These are phyloP conservation scores for Termitomyces sp. DNA, from an alignment of 768 basidiomycete genomes.

Conservation along the genomic window DNA sequence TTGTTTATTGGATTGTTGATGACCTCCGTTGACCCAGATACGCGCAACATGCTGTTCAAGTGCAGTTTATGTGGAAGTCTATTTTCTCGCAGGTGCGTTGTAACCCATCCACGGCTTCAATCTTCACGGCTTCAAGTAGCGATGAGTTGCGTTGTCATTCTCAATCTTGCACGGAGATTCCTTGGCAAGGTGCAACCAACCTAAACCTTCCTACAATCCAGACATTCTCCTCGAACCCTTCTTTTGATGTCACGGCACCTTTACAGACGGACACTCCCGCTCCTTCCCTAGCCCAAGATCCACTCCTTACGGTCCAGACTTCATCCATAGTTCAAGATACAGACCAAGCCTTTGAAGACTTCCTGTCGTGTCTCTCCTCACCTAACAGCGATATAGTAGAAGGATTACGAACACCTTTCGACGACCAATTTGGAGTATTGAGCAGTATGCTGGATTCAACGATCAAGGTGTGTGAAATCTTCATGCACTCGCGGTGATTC, in stretches of 20 bases:
- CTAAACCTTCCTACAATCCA: neutral
- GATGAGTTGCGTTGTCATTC: constrained; percentile 10
- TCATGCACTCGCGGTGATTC: neutral
- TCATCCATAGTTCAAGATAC: neutral
- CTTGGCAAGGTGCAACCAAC: neutral
- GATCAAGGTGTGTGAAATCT: neutral
- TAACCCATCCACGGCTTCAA: no score
- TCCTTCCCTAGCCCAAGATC: neutral
- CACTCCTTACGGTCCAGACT: neutral
- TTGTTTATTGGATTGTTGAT: neutral
- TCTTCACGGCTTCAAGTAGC: neutral
- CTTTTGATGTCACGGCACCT: neutral
- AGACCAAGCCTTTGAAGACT: constrained; percentile 6
- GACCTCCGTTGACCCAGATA: neutral
- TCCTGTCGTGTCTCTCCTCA: constrained; percentile 5
- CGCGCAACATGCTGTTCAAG: constrained; percentile 5
- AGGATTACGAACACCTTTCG: neutral
- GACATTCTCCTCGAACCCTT: neutral
- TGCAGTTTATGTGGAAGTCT: constrained; percentile 1
- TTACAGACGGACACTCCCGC: neutral
- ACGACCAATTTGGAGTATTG: neutral
- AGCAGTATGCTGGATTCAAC: neutral
- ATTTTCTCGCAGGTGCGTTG: constrained; percentile 4
- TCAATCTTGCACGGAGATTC: neutral
- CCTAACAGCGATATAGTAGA: neutral